phyloP scores from a whole-genome alignment of 164 flowering plant genomes.

The Malania oleifera region DNA sequence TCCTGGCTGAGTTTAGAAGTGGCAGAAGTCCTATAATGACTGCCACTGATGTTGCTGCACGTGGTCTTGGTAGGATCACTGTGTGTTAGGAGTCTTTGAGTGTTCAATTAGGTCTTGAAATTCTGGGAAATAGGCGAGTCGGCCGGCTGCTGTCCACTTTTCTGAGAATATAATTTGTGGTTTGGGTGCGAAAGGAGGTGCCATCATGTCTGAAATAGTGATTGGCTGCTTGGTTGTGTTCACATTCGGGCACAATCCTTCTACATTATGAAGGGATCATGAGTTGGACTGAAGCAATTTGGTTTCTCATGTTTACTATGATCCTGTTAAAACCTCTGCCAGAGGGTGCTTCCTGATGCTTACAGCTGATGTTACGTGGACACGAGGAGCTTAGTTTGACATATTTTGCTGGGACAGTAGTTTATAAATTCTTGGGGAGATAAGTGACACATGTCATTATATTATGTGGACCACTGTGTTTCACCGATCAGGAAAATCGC shows the following conservation, averaged over 20 bases:
- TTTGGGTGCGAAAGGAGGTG: slow-evolving; percentile 41
- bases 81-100: slow-evolving; percentile 44
- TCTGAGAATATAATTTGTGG: slow-evolving; percentile 53
- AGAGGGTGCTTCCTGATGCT: slow-evolving; percentile 10
- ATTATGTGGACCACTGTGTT: not conserved
- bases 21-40: slow-evolving; percentile 97
- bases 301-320: slow-evolving; percentile 8
- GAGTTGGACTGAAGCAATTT: slow-evolving; percentile 18
- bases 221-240: slow-evolving; percentile 5
- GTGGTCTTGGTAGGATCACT: slow-evolving; percentile 99
- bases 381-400: slow-evolving; percentile 23
- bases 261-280: slow-evolving; percentile 7
- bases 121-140: slow-evolving; percentile 52
- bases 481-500: not conserved
- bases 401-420: slow-evolving; percentile 6
- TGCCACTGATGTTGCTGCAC: slow-evolving; percentile 99
- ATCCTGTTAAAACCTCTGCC: slow-evolving; percentile 13
- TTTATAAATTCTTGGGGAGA: slow-evolving; percentile 7
- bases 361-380: slow-evolving; percentile 44
- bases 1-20: slow-evolving; percentile 89
- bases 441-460: slow-evolving; percentile 1
- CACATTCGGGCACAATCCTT: slow-evolving; percentile 14
- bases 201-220: slow-evolving; percentile 7
- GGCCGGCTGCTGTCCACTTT: slow-evolving; percentile 91
- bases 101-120: slow-evolving; percentile 27